phyloP scores from a whole-genome alignment of 176 grass and related monocot genomes.

The Eragrostis nindensis region DNA sequence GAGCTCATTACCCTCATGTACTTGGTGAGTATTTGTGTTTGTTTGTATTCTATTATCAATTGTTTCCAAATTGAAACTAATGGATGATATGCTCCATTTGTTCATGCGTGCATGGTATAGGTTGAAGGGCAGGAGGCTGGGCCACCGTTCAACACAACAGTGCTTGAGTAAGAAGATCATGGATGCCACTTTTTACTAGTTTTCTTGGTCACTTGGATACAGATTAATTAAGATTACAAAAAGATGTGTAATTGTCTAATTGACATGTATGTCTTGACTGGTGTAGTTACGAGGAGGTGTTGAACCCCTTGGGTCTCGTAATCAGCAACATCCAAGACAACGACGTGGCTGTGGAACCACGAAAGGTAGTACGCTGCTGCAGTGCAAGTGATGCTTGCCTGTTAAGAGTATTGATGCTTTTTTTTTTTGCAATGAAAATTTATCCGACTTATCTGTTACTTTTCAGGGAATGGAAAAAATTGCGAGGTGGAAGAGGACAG shows the following conservation, averaged over 20 bases:
- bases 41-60: too few relatives aligned
- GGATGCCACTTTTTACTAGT: neutral
- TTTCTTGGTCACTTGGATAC: neutral
- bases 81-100: neutral
- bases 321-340: slow-evolving; percentile 48
- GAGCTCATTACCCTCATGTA: slow-evolving; percentile 91
- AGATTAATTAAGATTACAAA: neutral
- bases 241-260: neutral
- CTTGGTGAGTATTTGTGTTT: slow-evolving; percentile 45
- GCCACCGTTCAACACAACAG: slow-evolving; percentile 53
- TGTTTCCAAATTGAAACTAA: too few relatives aligned
- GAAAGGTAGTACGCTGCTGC: slow-evolving; percentile 49
- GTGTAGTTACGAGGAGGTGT: slow-evolving; percentile 51
- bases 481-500: slow-evolving; percentile 43
- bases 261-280: neutral
- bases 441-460: neutral
- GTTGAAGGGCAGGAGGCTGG: slow-evolving; percentile 42
- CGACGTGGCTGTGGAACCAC: slow-evolving; percentile 41
- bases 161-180: slow-evolving; percentile 46
- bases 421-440: neutral
- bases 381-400: neutral
- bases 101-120: slow-evolving; percentile 4
- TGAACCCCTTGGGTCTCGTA: slow-evolving; percentile 47
- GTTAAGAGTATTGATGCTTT: neutral
- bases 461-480: slow-evolving; percentile 50